These are phyloP conservation scores for Ensete ventricosum DNA, from an alignment of 176 grass and related monocot species.

Conservation along the genomic window DNA sequence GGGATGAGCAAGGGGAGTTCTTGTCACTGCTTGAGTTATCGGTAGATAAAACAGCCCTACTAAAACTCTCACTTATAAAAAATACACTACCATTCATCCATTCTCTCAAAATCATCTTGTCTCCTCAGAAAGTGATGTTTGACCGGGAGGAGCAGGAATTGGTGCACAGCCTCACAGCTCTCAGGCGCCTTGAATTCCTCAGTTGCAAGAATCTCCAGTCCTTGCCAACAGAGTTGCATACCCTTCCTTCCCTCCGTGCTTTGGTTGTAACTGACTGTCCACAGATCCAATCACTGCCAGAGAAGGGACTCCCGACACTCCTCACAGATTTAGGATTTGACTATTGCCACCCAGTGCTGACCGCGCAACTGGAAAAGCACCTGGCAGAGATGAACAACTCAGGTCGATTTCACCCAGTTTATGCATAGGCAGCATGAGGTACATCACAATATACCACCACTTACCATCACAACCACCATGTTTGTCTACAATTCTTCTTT, in stretches of 20 bases:
- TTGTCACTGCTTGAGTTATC: neutral
- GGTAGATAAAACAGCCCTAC: constrained; percentile 12
- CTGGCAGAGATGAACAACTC: too few species aligned
- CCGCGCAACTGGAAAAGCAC: too few species aligned
- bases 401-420: too few species aligned
- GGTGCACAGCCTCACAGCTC: neutral
- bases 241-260: neutral
- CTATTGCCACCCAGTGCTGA: too few species aligned
- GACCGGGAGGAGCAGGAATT: neutral
- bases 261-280: too few species aligned
- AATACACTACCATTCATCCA: neutral
- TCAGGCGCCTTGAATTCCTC: neutral
- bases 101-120: neutral
- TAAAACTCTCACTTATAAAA: constrained; percentile 10
- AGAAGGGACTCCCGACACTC: too few species aligned
- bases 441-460: too few species aligned
- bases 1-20: neutral
- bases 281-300: too few species aligned
- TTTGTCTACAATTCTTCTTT: too few species aligned
- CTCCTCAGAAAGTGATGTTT: neutral
- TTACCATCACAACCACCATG: too few species aligned
- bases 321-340: too few species aligned
- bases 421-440: too few species aligned
- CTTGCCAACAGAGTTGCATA: neutral
- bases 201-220: neutral